Evolutionary conservation across 805 yeast genomes (phyloP).

Genomic region (Candida jianshihensis): DNA sequence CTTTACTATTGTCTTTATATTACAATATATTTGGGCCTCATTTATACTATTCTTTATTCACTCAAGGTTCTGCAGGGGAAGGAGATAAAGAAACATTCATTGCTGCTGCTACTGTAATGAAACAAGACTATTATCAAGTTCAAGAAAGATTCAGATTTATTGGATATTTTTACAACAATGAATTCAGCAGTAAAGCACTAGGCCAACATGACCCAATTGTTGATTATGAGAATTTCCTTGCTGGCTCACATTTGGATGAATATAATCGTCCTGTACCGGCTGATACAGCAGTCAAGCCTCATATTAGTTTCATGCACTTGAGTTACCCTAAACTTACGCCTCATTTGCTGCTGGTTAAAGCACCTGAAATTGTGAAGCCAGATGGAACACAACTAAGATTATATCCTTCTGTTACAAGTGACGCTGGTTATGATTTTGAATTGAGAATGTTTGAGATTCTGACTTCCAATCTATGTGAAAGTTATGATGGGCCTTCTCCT

Average conservation of each 20-base stretch:
- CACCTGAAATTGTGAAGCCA: slow-evolving; percentile 20
- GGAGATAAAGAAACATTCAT: slow-evolving; percentile 68
- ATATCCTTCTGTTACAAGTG: slow-evolving; percentile 21
- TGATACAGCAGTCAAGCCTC: slow-evolving; percentile 12
- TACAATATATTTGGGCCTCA: slow-evolving; percentile 57
- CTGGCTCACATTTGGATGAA: slow-evolving; percentile 14
- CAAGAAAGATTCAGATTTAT: slow-evolving; percentile 27
- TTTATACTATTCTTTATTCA: slow-evolving; percentile 51
- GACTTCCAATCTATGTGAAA: slow-evolving; percentile 29
- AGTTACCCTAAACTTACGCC: slow-evolving; percentile 49
- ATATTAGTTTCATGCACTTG: slow-evolving; percentile 45
- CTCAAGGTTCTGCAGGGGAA: slow-evolving; percentile 70
- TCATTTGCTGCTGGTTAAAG: slow-evolving; percentile 25
- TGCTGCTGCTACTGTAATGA: slow-evolving; percentile 49
- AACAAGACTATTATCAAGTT: slow-evolving; percentile 41
- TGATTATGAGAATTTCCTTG: slow-evolving; percentile 21
- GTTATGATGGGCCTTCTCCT: slow-evolving; percentile 18
- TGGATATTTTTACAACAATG: slow-evolving; percentile 24
- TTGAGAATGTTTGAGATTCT: slow-evolving; percentile 33
- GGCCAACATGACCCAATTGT: slow-evolving; percentile 34
- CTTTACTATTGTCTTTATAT: slow-evolving; percentile 46
- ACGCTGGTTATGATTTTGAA: slow-evolving; percentile 33
- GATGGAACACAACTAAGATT: slow-evolving; percentile 25
- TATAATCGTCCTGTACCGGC: slow-evolving; percentile 10
- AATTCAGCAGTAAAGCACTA: slow-evolving; percentile 32